Percentiles rank a stretch among this genome's conserved stretches.
Conservation (phyloP, 1,139 yeast genomes). For the Protomyces inundatus region DNA sequence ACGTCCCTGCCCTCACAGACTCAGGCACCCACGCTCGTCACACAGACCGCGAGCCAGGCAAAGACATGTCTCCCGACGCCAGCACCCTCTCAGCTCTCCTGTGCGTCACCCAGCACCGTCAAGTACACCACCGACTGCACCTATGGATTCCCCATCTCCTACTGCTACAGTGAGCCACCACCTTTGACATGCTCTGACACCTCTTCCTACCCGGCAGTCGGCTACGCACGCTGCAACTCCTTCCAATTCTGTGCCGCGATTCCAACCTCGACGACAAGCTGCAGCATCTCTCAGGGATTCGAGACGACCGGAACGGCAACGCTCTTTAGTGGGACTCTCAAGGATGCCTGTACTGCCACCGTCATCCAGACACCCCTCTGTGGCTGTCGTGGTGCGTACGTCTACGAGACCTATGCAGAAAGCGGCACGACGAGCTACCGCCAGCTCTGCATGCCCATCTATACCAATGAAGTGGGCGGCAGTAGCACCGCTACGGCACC, state of each 20-base stretch:
- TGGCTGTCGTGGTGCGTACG: conserved; percentile 3
- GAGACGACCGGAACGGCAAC: conserved; percentile 1
- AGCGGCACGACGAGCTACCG: background rate
- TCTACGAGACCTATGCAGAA: background rate
- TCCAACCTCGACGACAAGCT: conserved; percentile 6
- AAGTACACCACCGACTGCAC: conserved; percentile 17
- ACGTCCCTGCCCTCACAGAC: background rate
- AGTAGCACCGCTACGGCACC: background rate
- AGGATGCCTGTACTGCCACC: background rate
- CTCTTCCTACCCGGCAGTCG: background rate
- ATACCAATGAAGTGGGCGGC: background rate
- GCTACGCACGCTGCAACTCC: conserved; percentile 2
- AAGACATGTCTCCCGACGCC: background rate
- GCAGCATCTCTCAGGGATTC: background rate
- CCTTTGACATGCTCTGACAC: conserved; percentile 6
- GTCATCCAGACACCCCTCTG: conserved; percentile 3
- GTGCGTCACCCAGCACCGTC: background rate
- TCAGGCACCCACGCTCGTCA: background rate
- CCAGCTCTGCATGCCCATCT: background rate
- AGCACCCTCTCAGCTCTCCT: background rate
- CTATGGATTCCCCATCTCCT: conserved; percentile 6
- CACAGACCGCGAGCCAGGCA: background rate
- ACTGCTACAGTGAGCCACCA: conserved; percentile 4
- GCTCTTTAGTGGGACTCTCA: conserved; percentile 1
- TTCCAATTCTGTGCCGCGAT: conserved; percentile 2